These are phyloP conservation scores for Candida sanyaensis DNA, from an alignment of 1,139 yeast species.

Conservation along the genomic window DNA sequence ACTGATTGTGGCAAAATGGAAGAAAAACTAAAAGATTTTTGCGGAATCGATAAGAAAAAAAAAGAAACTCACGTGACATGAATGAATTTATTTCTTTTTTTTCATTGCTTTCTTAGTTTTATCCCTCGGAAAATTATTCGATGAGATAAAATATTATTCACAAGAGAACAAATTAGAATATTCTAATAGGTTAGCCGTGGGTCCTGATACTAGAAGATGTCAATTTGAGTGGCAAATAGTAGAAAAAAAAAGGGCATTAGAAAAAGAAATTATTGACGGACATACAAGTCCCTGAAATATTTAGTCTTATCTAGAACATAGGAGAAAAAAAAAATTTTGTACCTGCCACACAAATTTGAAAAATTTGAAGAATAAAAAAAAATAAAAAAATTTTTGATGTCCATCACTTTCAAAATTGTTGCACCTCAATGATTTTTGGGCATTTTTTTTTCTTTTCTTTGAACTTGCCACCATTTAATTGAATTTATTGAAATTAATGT, in stretches of 20 bases:
- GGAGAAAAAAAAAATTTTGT: too few relatives aligned
- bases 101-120: not conserved
- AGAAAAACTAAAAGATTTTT: not conserved
- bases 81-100: too few relatives aligned
- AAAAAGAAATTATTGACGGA: not conserved
- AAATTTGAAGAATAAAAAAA: not conserved
- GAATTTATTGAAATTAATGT: too few relatives aligned
- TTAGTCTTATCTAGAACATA: too few relatives aligned
- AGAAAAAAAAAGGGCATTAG: not conserved
- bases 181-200: not conserved
- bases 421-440: too few relatives aligned
- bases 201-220: not conserved
- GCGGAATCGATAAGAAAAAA: not conserved
- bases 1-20: constrained; percentile 1
- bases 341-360: too few relatives aligned
- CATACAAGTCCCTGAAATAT: not conserved
- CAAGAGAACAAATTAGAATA: not conserved
- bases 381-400: too few relatives aligned
- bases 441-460: too few relatives aligned
- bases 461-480: too few relatives aligned
- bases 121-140: not conserved
- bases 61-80: not conserved
- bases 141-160: not conserved
- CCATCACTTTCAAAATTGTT: too few relatives aligned
- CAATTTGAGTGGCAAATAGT: not conserved